Base-by-base conservation (phyloP, 1,284 basidiomycete species). In the Ceratobasidium sp. region DNA sequence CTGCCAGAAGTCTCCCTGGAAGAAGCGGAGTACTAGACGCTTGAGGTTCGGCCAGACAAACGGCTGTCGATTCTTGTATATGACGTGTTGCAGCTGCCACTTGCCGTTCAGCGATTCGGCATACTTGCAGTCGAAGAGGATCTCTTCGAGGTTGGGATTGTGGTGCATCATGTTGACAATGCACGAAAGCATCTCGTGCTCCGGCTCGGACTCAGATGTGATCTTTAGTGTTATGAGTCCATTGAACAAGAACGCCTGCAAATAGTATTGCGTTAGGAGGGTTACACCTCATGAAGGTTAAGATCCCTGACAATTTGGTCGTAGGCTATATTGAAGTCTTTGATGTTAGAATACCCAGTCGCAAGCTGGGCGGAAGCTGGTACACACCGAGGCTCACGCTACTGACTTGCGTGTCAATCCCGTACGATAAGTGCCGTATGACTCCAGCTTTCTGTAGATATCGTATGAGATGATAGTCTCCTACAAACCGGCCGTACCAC, bases 401-500 rank as follows among this genome's bases (percentile, higher is more conserved):
- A 18, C 70, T 72, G 6, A 49, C 39, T 26, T 40, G 39, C 56
- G 60, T 46, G 28, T 72, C 70, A 28, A 72, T 72, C n/a, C 70
- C 70, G 46, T 72, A 72, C 5, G 70, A 39, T 49, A 72, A 7
- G 28, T 60, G 70, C 15, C 42, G 28, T 23, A 72, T 72, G 6
- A 72, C 70, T 15, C 46, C 46, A 5, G 70, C 39, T 20, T 60
- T 26, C 42, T 61, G 70, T 13, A 72, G 40, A 26, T 72, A 72
- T 23, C 70, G 70, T 6, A 61, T 55, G 1, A 72, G 42, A 33
- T 60, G 56, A 46, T 72, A 72, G n/a, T 72, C 70, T 12, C 70
- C 70, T 2, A 55, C 70, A n/a, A 72, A 72, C 12, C 70, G 70
- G 18, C 70, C 70, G n/a, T 72, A 72, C 56, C 70, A 72, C 56